Percentiles rank a stretch among this genome's conserved stretches.
phyloP scores from a whole-genome alignment of 441 rosid genomes.

The Biscutella laevigata region DNA sequence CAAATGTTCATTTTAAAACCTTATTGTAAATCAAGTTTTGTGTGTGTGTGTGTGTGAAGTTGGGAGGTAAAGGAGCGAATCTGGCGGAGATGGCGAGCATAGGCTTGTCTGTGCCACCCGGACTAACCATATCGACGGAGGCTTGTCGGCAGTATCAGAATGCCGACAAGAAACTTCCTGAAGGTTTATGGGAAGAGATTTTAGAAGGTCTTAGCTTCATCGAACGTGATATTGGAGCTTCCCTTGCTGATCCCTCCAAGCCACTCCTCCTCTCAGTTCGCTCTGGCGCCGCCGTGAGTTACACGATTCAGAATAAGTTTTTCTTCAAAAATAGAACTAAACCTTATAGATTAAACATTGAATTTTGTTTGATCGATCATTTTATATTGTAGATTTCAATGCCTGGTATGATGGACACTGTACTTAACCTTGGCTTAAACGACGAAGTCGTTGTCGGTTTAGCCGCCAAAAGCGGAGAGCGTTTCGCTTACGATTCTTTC shows the following conservation, averaged over 20 bases:
- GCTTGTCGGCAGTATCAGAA: slow-evolving; percentile 84
- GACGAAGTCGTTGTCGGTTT: slow-evolving; percentile 71
- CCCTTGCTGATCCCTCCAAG: slow-evolving; percentile 68
- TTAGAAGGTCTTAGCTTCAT: slow-evolving; percentile 50
- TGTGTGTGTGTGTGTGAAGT: slow-evolving; percentile 37
- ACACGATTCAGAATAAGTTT: no score
- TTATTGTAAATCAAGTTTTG: no score
- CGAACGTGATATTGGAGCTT: slow-evolving; percentile 74
- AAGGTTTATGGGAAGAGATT: slow-evolving; percentile 79
- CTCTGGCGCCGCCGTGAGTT: slow-evolving; percentile 95
- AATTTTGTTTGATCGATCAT: background rate
- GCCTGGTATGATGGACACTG: slow-evolving; percentile 99
- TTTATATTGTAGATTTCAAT: slow-evolving; percentile 60
- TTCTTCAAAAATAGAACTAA: background rate
- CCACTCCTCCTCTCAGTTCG: slow-evolving; percentile 97
- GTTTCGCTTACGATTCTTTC: slow-evolving; percentile 83
- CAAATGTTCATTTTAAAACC: no score
- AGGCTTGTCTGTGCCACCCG: slow-evolving; percentile 91
- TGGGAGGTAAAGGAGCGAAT: slow-evolving; percentile 97
- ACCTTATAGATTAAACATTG: background rate
- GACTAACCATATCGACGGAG: slow-evolving; percentile 88
- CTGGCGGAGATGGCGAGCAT: slow-evolving; percentile 96
- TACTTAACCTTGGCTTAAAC: slow-evolving; percentile 87
- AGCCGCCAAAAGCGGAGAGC: slow-evolving; percentile 76
- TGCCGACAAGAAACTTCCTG: slow-evolving; percentile 54